Evolutionary conservation across 2,329 filamentous ascomycete genomes (phyloP), one percentile per base, ranked within the genome.

Genomic region (Capronia epimyces): DNA sequence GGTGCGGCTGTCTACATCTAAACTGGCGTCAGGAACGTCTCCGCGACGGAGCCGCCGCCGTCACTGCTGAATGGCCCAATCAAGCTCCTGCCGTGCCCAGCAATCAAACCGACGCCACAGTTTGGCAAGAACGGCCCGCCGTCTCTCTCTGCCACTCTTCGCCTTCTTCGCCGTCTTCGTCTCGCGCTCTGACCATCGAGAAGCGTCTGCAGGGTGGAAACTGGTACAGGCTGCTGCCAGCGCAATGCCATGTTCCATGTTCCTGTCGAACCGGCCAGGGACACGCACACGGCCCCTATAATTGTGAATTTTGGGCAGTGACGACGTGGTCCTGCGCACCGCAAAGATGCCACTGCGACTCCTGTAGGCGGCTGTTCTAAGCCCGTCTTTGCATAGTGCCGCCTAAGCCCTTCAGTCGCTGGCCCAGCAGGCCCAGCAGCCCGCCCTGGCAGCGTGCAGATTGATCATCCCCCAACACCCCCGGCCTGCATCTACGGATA

Each of bases 391-490:
- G 5, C 24, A 27, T 27, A 27, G 24, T 27, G 24, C 10, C 24
- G 24, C 24, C 10, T 10, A 5, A 5, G 10, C 5, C 5, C 24
- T 27, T 5, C 5, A 27, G 10, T 27, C 24, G 24, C 29, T 32
- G 6, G 29, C 29, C 29, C 29, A 6, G 29, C n/a, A 3, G 13
- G 13, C 29, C 13, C 7, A 32, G n/a, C 29, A 32, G 29, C 29
- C 7, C 10, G 24, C 24, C 24, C 5, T n/a, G 7, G 29, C 29
- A 32, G 29, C 29, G 7, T 44, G 50, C 50, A 52, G 42, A 48
- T 52, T 48, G 50, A 51, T 43, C 49, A 36, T 36, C 49, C 49
- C 42, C 24, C 49, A 46, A 21, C 12, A 32, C 41, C 49, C 46
- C 49, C 49, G 46, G 49, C 43, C 37, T 50, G 29, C 29, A n/a